Evolutionary conservation across 805 yeast genomes (phyloP).

Genomic region (Helenozyma baotianmanensis): DNA sequence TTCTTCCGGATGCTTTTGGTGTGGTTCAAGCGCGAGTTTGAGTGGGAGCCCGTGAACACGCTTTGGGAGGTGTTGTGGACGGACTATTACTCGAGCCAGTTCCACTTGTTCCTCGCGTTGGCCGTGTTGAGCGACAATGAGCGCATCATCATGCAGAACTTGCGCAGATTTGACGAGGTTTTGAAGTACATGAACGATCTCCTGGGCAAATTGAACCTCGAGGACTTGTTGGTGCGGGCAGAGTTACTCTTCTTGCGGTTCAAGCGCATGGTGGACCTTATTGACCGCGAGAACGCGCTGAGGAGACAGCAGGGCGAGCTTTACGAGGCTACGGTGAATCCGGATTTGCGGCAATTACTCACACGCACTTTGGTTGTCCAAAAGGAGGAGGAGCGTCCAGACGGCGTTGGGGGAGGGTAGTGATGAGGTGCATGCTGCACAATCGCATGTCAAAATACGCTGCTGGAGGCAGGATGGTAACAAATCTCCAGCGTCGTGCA

Average conservation of each 20-base stretch:
- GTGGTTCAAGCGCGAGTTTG: conserved; percentile 91
- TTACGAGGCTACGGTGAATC: conserved; percentile 32
- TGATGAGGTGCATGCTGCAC: too few species aligned
- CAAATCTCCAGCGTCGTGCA: too few species aligned
- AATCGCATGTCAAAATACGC: too few species aligned
- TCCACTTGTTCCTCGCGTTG: conserved; percentile 79
- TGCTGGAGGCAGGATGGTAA: too few species aligned
- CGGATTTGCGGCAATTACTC: conserved; percentile 56
- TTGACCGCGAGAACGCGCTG: conserved; percentile 51
- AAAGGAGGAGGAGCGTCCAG: conserved; percentile 49
- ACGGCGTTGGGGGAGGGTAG: conserved; percentile 44
- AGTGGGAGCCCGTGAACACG: conserved; percentile 66
- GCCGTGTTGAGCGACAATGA: conserved; percentile 88
- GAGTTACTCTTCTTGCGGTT: conserved; percentile 80
- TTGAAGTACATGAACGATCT: conserved; percentile 90
- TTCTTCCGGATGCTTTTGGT: conserved; percentile 92
- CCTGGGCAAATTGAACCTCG: conserved; percentile 67
- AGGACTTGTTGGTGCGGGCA: conserved; percentile 75
- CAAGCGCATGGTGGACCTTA: conserved; percentile 70
- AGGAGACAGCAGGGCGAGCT: conserved; percentile 16
- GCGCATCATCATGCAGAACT: conserved; percentile 66
- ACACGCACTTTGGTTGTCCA: conserved; percentile 60
- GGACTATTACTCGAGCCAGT: conserved; percentile 79
- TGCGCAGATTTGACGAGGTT: conserved; percentile 83
- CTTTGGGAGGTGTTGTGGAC: conserved; percentile 96